A percentile compares a stretch with the other conserved stretches of the same genome.
Evolutionary conservation across 1,284 basidiomycete genomes (phyloP).

Genomic region (Ceratobasidium sp.): DNA sequence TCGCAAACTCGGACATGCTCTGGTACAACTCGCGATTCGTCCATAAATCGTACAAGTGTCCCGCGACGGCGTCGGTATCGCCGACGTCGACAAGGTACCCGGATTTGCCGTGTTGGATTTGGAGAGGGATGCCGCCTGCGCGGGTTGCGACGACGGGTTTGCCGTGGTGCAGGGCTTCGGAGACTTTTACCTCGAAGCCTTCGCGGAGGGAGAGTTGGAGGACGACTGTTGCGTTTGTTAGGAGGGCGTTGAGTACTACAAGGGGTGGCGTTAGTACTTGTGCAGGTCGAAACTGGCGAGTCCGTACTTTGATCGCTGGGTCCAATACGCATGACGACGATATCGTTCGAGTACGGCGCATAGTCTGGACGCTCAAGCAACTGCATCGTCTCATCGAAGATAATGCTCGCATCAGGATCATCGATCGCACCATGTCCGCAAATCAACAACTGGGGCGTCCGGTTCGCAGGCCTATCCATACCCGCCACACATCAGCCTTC

Average conservation of each 20-base stretch:
- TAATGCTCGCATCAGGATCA: conserved; percentile 79
- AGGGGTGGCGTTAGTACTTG: no score
- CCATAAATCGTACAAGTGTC: conserved; percentile 79
- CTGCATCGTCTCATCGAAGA: conserved; percentile 48
- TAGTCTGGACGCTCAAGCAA: conserved; percentile 46
- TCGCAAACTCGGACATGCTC: conserved; percentile 75
- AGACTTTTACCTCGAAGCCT: conserved; percentile 94
- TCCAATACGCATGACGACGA: conserved; percentile 82
- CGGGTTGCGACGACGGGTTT: conserved; percentile 83
- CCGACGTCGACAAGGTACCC: conserved; percentile 83
- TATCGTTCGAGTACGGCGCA: conserved; percentile 54
- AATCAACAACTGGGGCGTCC: conserved; percentile 83
- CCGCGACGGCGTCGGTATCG: conserved; percentile 79
- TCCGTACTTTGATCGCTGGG: conserved; percentile 82
- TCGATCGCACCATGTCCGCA: conserved; percentile 91
- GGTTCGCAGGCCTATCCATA: conserved; percentile 56
- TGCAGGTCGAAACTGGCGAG: not conserved
- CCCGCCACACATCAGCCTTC: not conserved
- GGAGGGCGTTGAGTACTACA: conserved; percentile 82
- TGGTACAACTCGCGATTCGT: conserved; percentile 76
- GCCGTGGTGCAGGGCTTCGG: conserved; percentile 87
- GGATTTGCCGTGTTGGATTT: conserved; percentile 84
- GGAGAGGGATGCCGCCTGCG: conserved; percentile 90
- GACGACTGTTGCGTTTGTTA: conserved; percentile 81
- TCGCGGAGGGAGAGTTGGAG: conserved; percentile 85